Percentiles rank a stretch among this genome's conserved stretches.
Evolutionary conservation across 2,329 filamentous ascomycete genomes (phyloP).

Genomic region (Torrubiellomyces zombiae): DNA sequence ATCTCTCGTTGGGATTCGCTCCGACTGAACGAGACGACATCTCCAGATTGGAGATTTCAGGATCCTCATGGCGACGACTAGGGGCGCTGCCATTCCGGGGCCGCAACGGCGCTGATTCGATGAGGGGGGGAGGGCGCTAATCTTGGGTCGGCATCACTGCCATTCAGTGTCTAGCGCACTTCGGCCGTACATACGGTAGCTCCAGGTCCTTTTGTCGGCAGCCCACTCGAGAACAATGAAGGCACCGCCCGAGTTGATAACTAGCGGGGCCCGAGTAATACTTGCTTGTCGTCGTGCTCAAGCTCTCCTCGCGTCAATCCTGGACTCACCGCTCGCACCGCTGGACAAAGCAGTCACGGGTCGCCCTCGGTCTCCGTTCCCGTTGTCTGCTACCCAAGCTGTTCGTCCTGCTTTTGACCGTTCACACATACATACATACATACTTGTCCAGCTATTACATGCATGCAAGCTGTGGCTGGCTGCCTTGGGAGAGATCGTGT

Average conservation of each 20-base stretch:
- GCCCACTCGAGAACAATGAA: slow-evolving; percentile 6
- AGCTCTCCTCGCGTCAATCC: not conserved
- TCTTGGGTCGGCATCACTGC: slow-evolving; percentile 6
- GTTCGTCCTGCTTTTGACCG: no score
- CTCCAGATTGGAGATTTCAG: slow-evolving; percentile 2
- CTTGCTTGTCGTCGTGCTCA: not conserved
- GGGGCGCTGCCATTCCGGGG: not conserved
- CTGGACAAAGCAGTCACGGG: not conserved
- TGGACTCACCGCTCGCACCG: not conserved
- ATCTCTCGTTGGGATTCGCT: not conserved
- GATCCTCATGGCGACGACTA: not conserved
- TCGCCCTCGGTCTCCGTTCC: not conserved
- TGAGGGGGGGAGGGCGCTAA: slow-evolving; percentile 1
- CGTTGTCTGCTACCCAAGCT: not conserved
- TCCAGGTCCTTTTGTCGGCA: slow-evolving; percentile 11
- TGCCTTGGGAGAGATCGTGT: no score
- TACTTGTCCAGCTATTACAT: no score
- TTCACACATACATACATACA: no score
- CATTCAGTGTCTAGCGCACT: slow-evolving; percentile 9
- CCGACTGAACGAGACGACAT: not conserved
- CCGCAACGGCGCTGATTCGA: slow-evolving; percentile 1
- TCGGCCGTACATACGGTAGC: slow-evolving; percentile 4
- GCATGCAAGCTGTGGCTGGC: no score
- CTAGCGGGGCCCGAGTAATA: not conserved
- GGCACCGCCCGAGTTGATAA: not conserved